Conservation (phyloP, 148 eudicot species). For the Arbutus unedo region DNA sequence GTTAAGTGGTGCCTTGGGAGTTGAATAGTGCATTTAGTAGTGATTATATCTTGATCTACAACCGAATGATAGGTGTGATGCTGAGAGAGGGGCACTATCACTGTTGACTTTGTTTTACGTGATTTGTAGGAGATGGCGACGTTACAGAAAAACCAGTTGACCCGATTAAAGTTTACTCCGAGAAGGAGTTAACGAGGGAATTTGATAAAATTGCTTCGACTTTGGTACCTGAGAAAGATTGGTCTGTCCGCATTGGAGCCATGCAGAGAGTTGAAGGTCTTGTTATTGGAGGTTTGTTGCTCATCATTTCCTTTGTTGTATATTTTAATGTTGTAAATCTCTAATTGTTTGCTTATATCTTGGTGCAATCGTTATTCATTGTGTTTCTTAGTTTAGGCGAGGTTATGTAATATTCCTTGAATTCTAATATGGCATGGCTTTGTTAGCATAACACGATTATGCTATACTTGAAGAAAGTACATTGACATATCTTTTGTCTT, state of each 20-base stretch:
- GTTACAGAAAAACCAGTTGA: conserved; percentile 82
- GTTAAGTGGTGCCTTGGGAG: not conserved
- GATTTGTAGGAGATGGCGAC: conserved; percentile 74
- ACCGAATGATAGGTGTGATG: not conserved
- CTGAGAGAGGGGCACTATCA: not conserved
- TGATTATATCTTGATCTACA: not conserved
- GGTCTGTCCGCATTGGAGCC: conserved; percentile 93
- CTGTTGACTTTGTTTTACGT: not conserved
- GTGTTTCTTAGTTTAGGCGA: not conserved
- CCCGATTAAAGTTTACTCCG: conserved; percentile 86
- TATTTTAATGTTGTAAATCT: not conserved
- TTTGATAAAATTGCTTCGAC: conserved; percentile 77
- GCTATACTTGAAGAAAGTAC: not conserved
- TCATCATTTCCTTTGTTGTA: not conserved
- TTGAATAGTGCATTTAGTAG: not conserved
- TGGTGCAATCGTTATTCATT: not conserved
- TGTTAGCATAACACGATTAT: not conserved
- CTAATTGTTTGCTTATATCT: not conserved
- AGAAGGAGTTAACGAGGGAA: conserved; percentile 89
- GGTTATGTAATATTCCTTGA: not conserved
- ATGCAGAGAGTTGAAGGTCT: conserved; percentile 93
- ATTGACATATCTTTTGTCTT: not conserved
- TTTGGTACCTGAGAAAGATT: conserved; percentile 92
- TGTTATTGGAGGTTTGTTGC: conserved; percentile 74
- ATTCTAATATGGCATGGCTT: not conserved